These are phyloP conservation scores for Tetragonia tetragonoides DNA, from an alignment of 148 eudicot species.

Conservation along the genomic window DNA sequence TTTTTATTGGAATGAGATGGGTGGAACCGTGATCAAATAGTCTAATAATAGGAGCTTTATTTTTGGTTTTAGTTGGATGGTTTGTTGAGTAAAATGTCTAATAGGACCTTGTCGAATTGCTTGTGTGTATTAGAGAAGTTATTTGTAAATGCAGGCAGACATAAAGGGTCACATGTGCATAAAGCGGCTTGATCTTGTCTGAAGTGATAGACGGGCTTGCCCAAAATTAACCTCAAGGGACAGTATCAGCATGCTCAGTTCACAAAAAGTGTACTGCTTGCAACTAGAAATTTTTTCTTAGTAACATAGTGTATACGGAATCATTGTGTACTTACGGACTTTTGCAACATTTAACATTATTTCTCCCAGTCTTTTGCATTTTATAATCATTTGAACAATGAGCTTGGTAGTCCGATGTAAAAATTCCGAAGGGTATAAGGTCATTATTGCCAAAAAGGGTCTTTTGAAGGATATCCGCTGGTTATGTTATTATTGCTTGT, in stretches of 20 bases:
- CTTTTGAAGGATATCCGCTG: not conserved
- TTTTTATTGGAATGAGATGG: not conserved
- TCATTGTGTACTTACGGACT: not conserved
- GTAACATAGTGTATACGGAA: not conserved
- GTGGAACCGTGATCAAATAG: not conserved
- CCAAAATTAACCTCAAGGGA: not conserved
- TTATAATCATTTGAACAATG: too few relatives aligned
- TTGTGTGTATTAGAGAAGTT: not conserved
- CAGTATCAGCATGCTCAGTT: not conserved
- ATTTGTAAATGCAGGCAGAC: not conserved
- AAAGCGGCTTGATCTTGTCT: not conserved
- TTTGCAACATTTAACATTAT: not conserved
- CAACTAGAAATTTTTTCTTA: not conserved
- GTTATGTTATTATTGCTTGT: not conserved
- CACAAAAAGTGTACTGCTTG: not conserved
- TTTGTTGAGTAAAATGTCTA: conserved; percentile 2
- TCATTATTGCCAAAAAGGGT: not conserved
- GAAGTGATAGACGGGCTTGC: not conserved
- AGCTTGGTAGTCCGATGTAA: too few relatives aligned
- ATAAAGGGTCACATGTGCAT: not conserved
- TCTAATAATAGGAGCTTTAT: not conserved
- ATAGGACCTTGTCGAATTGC: not conserved
- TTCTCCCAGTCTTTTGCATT: not conserved
- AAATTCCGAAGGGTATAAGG: not conserved
- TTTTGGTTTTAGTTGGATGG: not conserved